Conservation (phyloP, 139 green algal species). For the Chlorella sp. region DNA sequence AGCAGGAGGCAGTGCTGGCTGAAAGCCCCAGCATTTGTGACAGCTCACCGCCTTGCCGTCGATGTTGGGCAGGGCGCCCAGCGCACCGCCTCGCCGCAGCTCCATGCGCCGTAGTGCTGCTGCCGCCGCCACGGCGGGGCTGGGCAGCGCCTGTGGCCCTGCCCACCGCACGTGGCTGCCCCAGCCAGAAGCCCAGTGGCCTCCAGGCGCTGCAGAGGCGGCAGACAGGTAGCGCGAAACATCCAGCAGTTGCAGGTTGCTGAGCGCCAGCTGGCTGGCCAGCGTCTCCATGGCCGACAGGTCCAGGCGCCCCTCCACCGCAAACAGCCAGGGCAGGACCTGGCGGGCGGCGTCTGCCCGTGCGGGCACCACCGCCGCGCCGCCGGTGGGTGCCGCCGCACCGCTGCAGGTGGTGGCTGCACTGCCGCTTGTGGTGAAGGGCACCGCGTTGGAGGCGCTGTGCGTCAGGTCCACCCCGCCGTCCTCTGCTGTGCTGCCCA, state of each 20-base stretch:
- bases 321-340: slow-evolving; percentile 33
- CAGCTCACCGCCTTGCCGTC: slow-evolving; percentile 27
- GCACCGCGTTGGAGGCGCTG: slow-evolving; percentile 19
- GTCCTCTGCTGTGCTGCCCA: background rate
- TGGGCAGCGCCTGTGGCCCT: too few relatives aligned
- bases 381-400: background rate
- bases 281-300: slow-evolving; percentile 6
- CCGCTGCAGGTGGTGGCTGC: background rate
- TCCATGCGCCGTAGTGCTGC: slow-evolving; percentile 27
- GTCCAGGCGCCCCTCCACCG: slow-evolving; percentile 25
- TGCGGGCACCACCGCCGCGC: background rate
- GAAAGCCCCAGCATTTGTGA: too few relatives aligned
- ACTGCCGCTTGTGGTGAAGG: background rate
- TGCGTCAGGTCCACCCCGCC: background rate
- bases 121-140: too few relatives aligned
- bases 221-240: background rate
- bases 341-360: slow-evolving; percentile 4
- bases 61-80: slow-evolving; percentile 6
- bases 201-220: background rate
- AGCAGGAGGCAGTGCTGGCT: too few relatives aligned
- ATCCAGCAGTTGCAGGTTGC: slow-evolving; percentile 30
- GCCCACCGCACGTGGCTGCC: too few relatives aligned
- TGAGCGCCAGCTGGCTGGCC: slow-evolving; percentile 29
- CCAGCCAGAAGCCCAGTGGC: slow-evolving; percentile 10
- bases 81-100: slow-evolving; percentile 22